Base-by-base conservation (phyloP, 1,139 yeast genomes). In the Yamadazyma triangularis region DNA sequence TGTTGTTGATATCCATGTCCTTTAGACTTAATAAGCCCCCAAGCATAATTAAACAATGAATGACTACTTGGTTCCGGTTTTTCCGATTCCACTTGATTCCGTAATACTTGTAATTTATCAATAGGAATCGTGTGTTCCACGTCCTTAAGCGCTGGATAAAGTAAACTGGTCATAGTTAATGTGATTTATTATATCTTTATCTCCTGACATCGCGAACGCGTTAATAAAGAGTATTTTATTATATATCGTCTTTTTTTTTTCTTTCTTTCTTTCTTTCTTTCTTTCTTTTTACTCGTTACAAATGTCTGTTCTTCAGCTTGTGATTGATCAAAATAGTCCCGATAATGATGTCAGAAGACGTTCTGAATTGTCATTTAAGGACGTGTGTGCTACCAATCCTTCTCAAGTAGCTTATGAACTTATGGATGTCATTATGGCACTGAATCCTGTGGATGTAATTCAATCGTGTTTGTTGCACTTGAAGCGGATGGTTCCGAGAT, bases 21-120 rank as follows among this genome's bases (percentile, higher is more conserved):
- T 30, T 58, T 50, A 4, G 95, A 78, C 52, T 88, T 88, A 40
- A 93, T 76, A 32, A 91, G 64, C 1, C 95, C 98, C 98, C 99
- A 93, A 1, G 96, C 95, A 48, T 85, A 86, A 57, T 91, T 93
- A 69, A 93, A 93, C 36, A 79, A 74, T 4, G 96, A 82, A 54
- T 87, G 96, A 0, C 86, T 70, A 0, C 88, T 70, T 1, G 87
- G 89, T 30, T 73, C 65, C 8, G 93, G 94, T 24, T 84, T 80
- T 53, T 93, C 98, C 2, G 82, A 67, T 22, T 79, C 75, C 27
- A 87, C 86, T 47, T 89, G 96, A 47, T 80, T 74, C 39, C 76
- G 78, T 25, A 91, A 70, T 4, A 88, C 73, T 12, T 75, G 79
- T 28, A 93, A 67, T 51, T 91, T 94, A 37, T 81, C 84, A 3